These are phyloP conservation scores for Botryosphaeria dothidea DNA, from an alignment of 2,329 filamentous ascomycete genomes.

Conservation along the genomic window DNA sequence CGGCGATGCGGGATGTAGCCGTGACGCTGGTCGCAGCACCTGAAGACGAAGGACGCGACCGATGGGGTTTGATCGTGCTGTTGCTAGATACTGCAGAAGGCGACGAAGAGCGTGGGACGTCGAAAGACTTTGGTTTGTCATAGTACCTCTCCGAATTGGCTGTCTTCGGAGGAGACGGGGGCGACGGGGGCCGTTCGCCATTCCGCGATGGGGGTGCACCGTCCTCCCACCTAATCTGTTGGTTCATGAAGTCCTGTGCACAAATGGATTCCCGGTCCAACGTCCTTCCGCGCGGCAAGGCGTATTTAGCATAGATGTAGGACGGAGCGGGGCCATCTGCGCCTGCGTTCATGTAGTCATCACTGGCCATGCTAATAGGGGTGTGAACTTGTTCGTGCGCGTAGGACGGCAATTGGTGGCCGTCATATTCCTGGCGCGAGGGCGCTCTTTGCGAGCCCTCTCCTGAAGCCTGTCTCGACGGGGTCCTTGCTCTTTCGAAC, in stretches of 20 bases:
- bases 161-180: constrained; percentile 41
- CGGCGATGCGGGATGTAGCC: constrained; percentile 49
- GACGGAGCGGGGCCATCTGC: constrained; percentile 61
- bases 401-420: constrained; percentile 59
- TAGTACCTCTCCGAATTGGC: constrained; percentile 5
- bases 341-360: constrained; percentile 62
- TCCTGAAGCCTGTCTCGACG: constrained; percentile 37
- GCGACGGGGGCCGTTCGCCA: constrained; percentile 35
- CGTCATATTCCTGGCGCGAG: constrained; percentile 42
- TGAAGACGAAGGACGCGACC: constrained; percentile 9
- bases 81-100: constrained; percentile 45
- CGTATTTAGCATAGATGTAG: constrained; percentile 84
- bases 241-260: constrained; percentile 40
- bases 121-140: constrained; percentile 25
- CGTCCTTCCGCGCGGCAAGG: constrained; percentile 77
- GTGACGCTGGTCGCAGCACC: constrained; percentile 12
- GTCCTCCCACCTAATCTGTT: constrained; percentile 63
- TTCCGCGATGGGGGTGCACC: constrained; percentile 19
- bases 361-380: constrained; percentile 71
- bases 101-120: constrained; percentile 25
- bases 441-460: constrained; percentile 40
- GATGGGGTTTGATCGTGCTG: constrained; percentile 42
- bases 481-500: constrained; percentile 29
- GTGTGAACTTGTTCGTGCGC: constrained; percentile 68
- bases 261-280: constrained; percentile 61